These are phyloP conservation scores for Marasmius oreades DNA, from an alignment of 1,284 basidiomycete genomes.

Conservation along the genomic window DNA sequence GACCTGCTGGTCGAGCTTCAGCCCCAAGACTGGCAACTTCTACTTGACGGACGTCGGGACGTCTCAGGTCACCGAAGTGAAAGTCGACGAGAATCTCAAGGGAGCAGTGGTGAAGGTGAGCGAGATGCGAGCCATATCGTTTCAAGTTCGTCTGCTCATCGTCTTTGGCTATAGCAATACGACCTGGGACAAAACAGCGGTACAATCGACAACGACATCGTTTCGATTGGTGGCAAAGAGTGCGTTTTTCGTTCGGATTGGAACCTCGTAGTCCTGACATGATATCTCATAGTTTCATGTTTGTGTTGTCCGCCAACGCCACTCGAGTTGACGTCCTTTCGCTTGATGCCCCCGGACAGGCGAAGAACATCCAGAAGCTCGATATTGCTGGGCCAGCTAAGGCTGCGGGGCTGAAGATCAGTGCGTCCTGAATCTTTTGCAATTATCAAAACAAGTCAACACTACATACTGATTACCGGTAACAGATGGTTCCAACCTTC, in stretches of 20 bases:
- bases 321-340: constrained; percentile 39
- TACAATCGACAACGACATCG: constrained; percentile 45
- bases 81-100: constrained; percentile 41
- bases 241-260: constrained; percentile 23
- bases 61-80: constrained; percentile 42
- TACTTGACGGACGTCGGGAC: constrained; percentile 46
- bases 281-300: constrained; percentile 35
- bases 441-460: no score
- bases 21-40: constrained; percentile 43
- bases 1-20: constrained; percentile 47
- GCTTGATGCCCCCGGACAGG: constrained; percentile 37
- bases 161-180: constrained; percentile 33
- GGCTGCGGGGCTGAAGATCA: constrained; percentile 34
- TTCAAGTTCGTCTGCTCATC: background rate
- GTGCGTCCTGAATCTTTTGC: constrained; percentile 21
- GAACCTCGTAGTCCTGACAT: background rate
- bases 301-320: constrained; percentile 38
- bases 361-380: constrained; percentile 34
- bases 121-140: background rate
- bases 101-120: constrained; percentile 39
- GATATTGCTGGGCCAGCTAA: constrained; percentile 35
- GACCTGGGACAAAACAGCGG: constrained; percentile 33
- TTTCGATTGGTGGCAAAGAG: constrained; percentile 41
- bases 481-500: background rate
- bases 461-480: no score